A percentile compares a stretch with the other conserved stretches of the same genome.
Conservation (phyloP, 768 basidiomycete genomes). For the Trametes villosa region DNA sequence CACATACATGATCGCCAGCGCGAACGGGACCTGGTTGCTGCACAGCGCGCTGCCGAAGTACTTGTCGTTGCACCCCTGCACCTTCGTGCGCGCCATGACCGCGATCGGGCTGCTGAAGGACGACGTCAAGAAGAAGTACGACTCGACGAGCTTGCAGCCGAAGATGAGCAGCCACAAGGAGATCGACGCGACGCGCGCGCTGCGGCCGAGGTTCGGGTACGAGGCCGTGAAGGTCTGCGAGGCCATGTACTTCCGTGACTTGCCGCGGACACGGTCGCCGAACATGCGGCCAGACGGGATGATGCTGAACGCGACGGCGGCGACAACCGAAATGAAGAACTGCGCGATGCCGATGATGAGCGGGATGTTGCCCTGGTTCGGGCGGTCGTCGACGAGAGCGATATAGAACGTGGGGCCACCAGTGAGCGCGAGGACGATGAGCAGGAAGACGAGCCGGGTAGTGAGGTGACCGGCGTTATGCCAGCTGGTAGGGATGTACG, state of each 20-base stretch:
- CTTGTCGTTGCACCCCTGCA: constrained; percentile 87
- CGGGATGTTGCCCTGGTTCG: constrained; percentile 66
- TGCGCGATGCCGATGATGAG: constrained; percentile 93
- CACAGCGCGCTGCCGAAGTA: constrained; percentile 82
- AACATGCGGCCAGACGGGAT: constrained; percentile 98
- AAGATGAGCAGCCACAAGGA: constrained; percentile 91
- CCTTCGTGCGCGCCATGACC: constrained; percentile 95
- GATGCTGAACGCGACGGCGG: constrained; percentile 81
- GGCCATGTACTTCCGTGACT: constrained; percentile 97
- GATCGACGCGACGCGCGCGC: constrained; percentile 83
- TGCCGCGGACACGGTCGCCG: constrained; percentile 96
- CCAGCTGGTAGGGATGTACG: constrained; percentile 98
- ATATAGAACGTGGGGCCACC: constrained; percentile 95
- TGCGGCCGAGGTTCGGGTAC: constrained; percentile 77
- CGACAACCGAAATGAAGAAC: constrained; percentile 87
- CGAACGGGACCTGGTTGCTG: constrained; percentile 91
- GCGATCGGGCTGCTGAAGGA: constrained; percentile 97
- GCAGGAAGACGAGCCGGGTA: constrained; percentile 88
- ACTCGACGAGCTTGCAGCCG: constrained; percentile 94
- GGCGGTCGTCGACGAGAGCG: constrained; percentile 75
- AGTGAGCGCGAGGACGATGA: constrained; percentile 91
- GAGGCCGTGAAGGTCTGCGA: constrained; percentile 99
- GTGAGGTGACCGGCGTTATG: constrained; percentile 97
- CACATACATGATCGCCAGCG: constrained; percentile 96
- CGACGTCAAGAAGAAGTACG: constrained; percentile 96